Percentiles rank a stretch among this genome's conserved stretches.
Evolutionary conservation across 768 basidiomycete genomes (phyloP).

Genomic region (Podaxis sp.): DNA sequence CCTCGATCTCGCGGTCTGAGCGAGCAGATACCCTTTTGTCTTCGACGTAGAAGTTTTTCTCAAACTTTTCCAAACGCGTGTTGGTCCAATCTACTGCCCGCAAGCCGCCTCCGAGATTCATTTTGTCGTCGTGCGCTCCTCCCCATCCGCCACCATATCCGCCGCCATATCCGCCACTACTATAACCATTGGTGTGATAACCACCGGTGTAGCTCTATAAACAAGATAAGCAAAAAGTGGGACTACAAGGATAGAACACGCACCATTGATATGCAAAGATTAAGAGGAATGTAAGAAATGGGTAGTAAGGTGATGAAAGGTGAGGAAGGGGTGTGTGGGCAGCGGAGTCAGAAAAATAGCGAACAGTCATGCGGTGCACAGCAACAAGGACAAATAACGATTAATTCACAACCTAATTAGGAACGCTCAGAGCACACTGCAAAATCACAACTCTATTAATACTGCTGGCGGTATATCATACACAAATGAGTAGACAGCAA

Average conservation of each 20-base stretch:
- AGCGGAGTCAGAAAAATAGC: conserved; percentile 17
- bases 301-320: conserved; percentile 9
- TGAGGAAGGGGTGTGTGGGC: conserved; percentile 8
- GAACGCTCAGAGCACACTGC: not conserved
- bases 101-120: conserved; percentile 83
- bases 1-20: conserved; percentile 84
- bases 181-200: conserved; percentile 33
- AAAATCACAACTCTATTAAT: not conserved
- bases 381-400: conserved; percentile 26
- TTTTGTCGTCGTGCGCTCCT: conserved; percentile 58
- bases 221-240: not conserved
- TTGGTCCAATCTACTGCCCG: conserved; percentile 83
- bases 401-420: not conserved
- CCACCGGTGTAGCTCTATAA: conserved; percentile 38
- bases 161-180: conserved; percentile 46
- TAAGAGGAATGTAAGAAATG: conserved; percentile 9
- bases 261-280: conserved; percentile 25
- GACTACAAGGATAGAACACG: not conserved
- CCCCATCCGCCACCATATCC: conserved; percentile 57
- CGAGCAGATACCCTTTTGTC: conserved; percentile 80
- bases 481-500: not conserved
- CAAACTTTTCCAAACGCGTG: conserved; percentile 78
- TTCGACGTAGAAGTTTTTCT: conserved; percentile 97
- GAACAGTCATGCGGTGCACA: not conserved
- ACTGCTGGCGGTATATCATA: not conserved